Conservation (phyloP, 2,329 filamentous ascomycete genomes). For the Helicocarpus griseus region DNA sequence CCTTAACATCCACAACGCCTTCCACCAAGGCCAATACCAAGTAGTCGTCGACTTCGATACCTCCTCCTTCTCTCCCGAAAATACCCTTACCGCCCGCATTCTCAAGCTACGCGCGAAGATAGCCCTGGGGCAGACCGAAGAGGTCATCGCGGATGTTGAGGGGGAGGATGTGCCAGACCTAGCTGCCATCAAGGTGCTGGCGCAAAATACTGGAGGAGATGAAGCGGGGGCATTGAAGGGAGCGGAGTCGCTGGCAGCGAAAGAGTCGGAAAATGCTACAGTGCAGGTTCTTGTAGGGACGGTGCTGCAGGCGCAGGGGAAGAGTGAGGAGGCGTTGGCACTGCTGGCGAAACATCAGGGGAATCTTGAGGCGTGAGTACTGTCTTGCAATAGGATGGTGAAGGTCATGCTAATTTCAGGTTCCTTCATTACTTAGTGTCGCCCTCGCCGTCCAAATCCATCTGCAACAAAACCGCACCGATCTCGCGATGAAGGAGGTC, state of each 20-base stretch:
- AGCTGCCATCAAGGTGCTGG: constrained; percentile 65
- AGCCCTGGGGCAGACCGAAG: constrained; percentile 66
- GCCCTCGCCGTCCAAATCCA: constrained; percentile 87
- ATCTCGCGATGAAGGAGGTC: constrained; percentile 85
- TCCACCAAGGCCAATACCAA: constrained; percentile 72
- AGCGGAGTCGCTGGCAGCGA: constrained; percentile 58
- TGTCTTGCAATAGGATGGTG: too few species aligned
- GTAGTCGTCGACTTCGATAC: constrained; percentile 79
- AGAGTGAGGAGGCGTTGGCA: constrained; percentile 74
- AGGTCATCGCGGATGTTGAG: constrained; percentile 60
- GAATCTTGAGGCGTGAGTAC: constrained; percentile 64
- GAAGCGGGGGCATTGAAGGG: constrained; percentile 52
- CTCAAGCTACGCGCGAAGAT: constrained; percentile 74
- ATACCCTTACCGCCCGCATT: constrained; percentile 64
- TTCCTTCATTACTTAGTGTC: constrained; percentile 45
- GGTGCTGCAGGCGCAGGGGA: constrained; percentile 67
- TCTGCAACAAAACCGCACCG: constrained; percentile 80
- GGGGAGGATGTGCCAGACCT: constrained; percentile 62
- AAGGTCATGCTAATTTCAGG: background rate
- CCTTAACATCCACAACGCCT: constrained; percentile 57
- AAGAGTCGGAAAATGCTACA: constrained; percentile 60
- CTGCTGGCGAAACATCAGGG: constrained; percentile 76
- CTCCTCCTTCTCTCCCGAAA: constrained; percentile 66
- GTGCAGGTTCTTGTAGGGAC: constrained; percentile 79
- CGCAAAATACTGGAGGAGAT: constrained; percentile 54